Conservation (phyloP, 352 stramenopile genomes). For the Phytophthora tubulina region DNA sequence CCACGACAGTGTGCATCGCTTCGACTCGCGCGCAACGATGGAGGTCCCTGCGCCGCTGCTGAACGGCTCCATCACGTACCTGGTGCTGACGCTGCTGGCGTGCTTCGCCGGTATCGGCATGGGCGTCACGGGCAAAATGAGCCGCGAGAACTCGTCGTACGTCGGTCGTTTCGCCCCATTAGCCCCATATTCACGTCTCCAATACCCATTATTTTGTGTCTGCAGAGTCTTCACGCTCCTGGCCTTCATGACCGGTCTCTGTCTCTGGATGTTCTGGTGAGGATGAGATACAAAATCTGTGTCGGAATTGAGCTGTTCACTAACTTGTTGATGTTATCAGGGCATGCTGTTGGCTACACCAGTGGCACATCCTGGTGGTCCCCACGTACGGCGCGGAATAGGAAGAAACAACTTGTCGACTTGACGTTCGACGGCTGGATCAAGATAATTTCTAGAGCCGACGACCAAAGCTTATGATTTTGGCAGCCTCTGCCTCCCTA, state of each 20-base stretch:
- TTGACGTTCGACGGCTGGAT: neutral
- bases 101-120: slow-evolving; percentile 81
- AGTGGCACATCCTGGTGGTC: slow-evolving; percentile 91
- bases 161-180: slow-evolving; percentile 35
- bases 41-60: slow-evolving; percentile 81
- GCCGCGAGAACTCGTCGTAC: slow-evolving; percentile 88
- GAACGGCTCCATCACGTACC: slow-evolving; percentile 88
- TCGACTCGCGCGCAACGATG: slow-evolving; percentile 56
- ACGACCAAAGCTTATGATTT: slow-evolving; percentile 1
- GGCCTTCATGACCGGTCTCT: slow-evolving; percentile 84
- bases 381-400: slow-evolving; percentile 84
- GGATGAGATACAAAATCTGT: slow-evolving; percentile 6
- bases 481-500: slow-evolving; percentile 16
- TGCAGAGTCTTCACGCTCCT: slow-evolving; percentile 84
- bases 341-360: slow-evolving; percentile 91
- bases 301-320: slow-evolving; percentile 2
- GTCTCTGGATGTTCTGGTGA: slow-evolving; percentile 92
- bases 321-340: slow-evolving; percentile 43
- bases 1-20: slow-evolving; percentile 24
- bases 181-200: neutral
- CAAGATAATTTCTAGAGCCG: slow-evolving; percentile 28
- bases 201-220: slow-evolving; percentile 13
- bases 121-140: slow-evolving; percentile 86
- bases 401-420: neutral
- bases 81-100: slow-evolving; percentile 87